Evolutionary conservation across 352 stramenopile genomes (phyloP).

Genomic region (Pythium volutum): DNA sequence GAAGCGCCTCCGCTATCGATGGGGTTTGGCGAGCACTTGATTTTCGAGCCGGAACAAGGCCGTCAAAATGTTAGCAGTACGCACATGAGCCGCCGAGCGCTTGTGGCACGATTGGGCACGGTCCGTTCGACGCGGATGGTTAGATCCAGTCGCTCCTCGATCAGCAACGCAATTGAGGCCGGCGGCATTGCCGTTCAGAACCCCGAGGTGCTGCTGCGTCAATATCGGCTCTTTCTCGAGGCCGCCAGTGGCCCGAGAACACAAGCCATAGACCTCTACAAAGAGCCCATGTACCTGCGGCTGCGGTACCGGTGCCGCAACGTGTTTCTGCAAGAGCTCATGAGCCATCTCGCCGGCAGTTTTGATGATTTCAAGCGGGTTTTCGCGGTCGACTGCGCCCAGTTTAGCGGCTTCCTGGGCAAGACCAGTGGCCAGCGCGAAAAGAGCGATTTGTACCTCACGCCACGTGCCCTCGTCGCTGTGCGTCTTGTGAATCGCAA

Average conservation of each 20-base stretch:
- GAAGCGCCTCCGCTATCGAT: slow-evolving; percentile 24
- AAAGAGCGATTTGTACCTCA: slow-evolving; percentile 71
- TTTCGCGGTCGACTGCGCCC: slow-evolving; percentile 62
- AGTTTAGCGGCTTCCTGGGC: slow-evolving; percentile 75
- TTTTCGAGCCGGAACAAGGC: slow-evolving; percentile 7
- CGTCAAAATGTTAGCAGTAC: slow-evolving; percentile 3
- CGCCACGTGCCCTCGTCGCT: slow-evolving; percentile 57
- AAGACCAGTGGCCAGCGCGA: slow-evolving; percentile 66
- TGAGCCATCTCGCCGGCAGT: slow-evolving; percentile 72
- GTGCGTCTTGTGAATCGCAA: slow-evolving; percentile 63
- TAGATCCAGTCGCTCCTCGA: neutral
- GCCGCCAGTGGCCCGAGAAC: slow-evolving; percentile 52
- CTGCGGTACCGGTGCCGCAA: slow-evolving; percentile 77
- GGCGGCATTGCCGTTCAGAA: slow-evolving; percentile 47
- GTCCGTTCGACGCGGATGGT: slow-evolving; percentile 33
- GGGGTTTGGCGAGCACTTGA: slow-evolving; percentile 24
- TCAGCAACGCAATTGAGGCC: slow-evolving; percentile 9
- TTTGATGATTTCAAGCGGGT: slow-evolving; percentile 78
- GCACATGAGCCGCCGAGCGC: neutral
- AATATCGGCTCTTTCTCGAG: slow-evolving; percentile 78
- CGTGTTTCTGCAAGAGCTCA: slow-evolving; percentile 77
- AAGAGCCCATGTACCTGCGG: slow-evolving; percentile 59
- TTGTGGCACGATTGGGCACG: slow-evolving; percentile 11
- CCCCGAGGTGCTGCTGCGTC: slow-evolving; percentile 60
- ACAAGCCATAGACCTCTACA: slow-evolving; percentile 55